Percentiles rank a stretch among this genome's conserved stretches.
Evolutionary conservation across 2,329 filamentous ascomycete species (phyloP).

Genomic region (Onygenales sp.): DNA sequence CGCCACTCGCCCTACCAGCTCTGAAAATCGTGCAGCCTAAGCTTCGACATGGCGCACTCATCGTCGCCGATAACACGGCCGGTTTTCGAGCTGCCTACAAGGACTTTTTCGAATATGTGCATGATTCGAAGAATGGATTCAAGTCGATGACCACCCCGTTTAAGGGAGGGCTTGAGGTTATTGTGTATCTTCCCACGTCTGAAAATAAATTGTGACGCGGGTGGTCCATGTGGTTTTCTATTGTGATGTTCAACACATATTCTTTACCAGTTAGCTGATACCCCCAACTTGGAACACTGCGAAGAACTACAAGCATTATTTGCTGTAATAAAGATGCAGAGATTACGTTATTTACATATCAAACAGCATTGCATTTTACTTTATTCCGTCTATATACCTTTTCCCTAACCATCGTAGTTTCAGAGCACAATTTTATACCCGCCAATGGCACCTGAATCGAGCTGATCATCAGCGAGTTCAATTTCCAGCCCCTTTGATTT

Average conservation of each 20-base stretch:
- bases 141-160: constrained; percentile 41
- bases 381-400: too few relatives aligned
- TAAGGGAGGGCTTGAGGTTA: constrained; percentile 39
- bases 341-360: too few relatives aligned
- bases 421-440: too few relatives aligned
- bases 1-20: constrained; percentile 44
- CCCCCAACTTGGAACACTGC: too few relatives aligned
- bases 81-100: constrained; percentile 32
- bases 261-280: too few relatives aligned
- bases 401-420: too few relatives aligned
- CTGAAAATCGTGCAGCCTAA: constrained; percentile 38
- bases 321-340: too few relatives aligned
- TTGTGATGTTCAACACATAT: neutral
- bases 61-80: constrained; percentile 43
- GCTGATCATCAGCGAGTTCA: too few relatives aligned
- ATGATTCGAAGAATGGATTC: constrained; percentile 40
- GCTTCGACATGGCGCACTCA: constrained; percentile 38
- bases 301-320: too few relatives aligned
- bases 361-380: too few relatives aligned
- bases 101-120: constrained; percentile 41
- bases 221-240: neutral
- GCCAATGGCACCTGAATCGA: too few relatives aligned
- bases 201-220: neutral
- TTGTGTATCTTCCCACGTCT: constrained; percentile 23
- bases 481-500: too few relatives aligned